Evolutionary conservation across 352 stramenopile genomes (phyloP), one percentile per base, ranked within the genome.

Genomic region (Globisporangium cylindrosporum): DNA sequence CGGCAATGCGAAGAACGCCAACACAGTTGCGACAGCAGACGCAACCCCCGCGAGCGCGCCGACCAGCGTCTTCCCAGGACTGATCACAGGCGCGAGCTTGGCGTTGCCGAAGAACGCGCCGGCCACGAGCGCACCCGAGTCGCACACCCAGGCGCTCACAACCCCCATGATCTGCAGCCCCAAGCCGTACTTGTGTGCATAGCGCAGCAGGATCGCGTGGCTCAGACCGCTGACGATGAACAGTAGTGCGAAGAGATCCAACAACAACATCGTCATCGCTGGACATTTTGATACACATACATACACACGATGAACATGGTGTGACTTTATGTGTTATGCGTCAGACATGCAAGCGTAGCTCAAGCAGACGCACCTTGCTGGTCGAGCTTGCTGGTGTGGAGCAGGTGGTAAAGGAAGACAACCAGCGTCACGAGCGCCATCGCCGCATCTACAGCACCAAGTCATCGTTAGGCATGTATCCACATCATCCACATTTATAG

Each of bases 11-110:
- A 82, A 86, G 66, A 88, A 71, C 7, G 67, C 46, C 1, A 91
- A 8, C 8, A 90, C 85, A 1, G 83, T 90, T 3, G 58, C 32
- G 4, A 85, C 66, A 58, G 81, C 90, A 2, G 79, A 85, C 2
- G 74, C 38, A 15, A 93, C 64, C 20, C 85, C 82, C 27, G 78
- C 80, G 20, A 88, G 53, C 1, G 79, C 83, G 3, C 85, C 85
- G 0, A 86, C 75, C 2, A 84, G 57, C 0, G 85, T 93, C 66
- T 93, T 93, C 14, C 83, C 81, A n/a, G 85, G 85, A 69, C 82
- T 91, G 59, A 93, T 76, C 32, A 73, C 62, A 0, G 81, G 76
- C n/a, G 82, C 80, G n/a, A 93, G 73, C 66, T 89, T 90, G 18
- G 66, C 66, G 12, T 74, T 55, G n/a, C 85, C 85, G 64, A 89